Evolutionary conservation across 2,329 filamentous ascomycete genomes (phyloP).

Genomic region (Pyricularia sp.): DNA sequence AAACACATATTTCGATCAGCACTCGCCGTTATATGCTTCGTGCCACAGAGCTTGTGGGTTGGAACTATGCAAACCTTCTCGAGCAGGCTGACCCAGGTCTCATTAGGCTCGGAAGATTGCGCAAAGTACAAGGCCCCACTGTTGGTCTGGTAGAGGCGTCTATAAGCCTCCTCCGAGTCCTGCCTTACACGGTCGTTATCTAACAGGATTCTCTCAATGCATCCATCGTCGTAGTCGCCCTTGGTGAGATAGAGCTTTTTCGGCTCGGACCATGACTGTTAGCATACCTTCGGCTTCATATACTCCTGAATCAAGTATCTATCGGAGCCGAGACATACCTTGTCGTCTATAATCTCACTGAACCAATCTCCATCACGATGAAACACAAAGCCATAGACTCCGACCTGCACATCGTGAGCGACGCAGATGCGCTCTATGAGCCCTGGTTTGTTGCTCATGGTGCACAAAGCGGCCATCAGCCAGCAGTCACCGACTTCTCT

Average conservation of each 20-base stretch:
- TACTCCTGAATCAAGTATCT: not conserved
- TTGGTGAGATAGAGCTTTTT: conserved; percentile 36
- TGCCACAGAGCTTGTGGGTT: not conserved
- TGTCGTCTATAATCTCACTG: conserved; percentile 44
- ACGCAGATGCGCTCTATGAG: conserved; percentile 65
- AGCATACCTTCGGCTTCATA: too few species aligned
- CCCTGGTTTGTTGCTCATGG: conserved; percentile 58
- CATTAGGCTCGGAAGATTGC: conserved; percentile 53
- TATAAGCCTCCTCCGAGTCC: conserved; percentile 45
- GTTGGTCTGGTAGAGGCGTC: conserved; percentile 51
- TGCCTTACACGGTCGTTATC: conserved; percentile 30
- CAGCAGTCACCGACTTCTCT: conserved; percentile 65
- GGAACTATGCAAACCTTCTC: conserved; percentile 34
- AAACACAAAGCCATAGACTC: conserved; percentile 79
- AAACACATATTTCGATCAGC: not conserved
- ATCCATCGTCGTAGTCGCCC: conserved; percentile 47
- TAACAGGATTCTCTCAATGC: conserved; percentile 32
- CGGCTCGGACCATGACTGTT: too few species aligned
- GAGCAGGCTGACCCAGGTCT: conserved; percentile 60
- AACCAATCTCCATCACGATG: conserved; percentile 66
- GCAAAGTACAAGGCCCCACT: conserved; percentile 59
- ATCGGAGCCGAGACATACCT: conserved; percentile 13
- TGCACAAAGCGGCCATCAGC: conserved; percentile 70
- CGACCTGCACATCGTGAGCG: conserved; percentile 56
- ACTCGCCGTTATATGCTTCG: not conserved